A percentile compares a stretch with the other conserved stretches of the same genome.
Evolutionary conservation across 106 monocot species (phyloP).

Genomic region (Iris macrosiphon): DNA sequence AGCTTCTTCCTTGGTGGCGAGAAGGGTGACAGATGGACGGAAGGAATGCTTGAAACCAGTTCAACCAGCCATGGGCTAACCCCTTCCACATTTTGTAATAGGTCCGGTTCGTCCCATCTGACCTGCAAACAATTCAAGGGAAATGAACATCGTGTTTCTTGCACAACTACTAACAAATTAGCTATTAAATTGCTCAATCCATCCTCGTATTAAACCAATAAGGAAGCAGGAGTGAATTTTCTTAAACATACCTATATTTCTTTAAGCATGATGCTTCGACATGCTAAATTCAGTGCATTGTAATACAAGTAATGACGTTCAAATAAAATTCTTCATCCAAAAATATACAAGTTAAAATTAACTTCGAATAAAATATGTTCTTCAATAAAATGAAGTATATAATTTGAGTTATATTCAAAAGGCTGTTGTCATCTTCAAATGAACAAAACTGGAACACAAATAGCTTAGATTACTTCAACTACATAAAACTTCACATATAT

Average conservation of each 20-base stretch:
- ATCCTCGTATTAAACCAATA: no score
- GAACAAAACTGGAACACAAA: no score
- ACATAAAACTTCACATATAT: no score
- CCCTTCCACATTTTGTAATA: slow-evolving; percentile 52
- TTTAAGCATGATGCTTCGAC: neutral
- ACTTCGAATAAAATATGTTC: no score
- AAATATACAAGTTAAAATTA: no score
- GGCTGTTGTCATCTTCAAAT: no score
- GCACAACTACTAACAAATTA: neutral
- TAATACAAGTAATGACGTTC: neutral
- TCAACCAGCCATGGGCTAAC: slow-evolving; percentile 67
- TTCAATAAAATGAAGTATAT: no score
- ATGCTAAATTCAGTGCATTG: neutral
- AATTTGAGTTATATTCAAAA: no score
- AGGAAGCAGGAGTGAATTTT: no score
- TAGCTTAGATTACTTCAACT: no score
- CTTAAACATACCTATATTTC: no score
- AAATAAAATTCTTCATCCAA: no score
- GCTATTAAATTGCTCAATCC: neutral
- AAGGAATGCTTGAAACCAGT: slow-evolving; percentile 41
- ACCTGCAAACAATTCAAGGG: slow-evolving; percentile 28
- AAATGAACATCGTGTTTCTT: neutral
- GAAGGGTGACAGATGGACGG: slow-evolving; percentile 35
- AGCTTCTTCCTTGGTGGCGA: slow-evolving; percentile 51
- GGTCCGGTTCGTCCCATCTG: slow-evolving; percentile 63